These are phyloP conservation scores for Alternaria metachromatica DNA, from an alignment of 2,329 filamentous ascomycete species.

Conservation along the genomic window DNA sequence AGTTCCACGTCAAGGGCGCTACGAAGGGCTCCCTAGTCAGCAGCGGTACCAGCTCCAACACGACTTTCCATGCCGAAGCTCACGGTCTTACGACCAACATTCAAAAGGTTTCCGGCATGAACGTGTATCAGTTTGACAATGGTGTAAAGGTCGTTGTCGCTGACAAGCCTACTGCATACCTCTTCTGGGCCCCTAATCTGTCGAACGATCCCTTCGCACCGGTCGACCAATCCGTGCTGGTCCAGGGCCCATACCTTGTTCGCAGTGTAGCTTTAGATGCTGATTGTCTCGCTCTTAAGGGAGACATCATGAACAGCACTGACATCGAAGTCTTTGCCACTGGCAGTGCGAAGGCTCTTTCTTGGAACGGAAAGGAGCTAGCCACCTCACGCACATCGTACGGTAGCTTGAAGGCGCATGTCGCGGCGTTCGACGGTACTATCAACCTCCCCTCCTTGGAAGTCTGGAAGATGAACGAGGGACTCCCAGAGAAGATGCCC, in stretches of 20 bases:
- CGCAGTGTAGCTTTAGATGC: conserved; percentile 37
- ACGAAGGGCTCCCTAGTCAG: conserved; percentile 49
- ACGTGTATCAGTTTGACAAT: conserved; percentile 47
- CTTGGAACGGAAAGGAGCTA: conserved; percentile 49
- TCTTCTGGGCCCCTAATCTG: conserved; percentile 50
- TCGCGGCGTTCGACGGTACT: conserved; percentile 31
- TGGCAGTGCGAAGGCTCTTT: conserved; percentile 32
- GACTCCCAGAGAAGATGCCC: conserved; percentile 56
- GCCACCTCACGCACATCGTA: conserved; percentile 41
- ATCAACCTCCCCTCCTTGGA: conserved; percentile 51
- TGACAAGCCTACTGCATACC: conserved; percentile 48
- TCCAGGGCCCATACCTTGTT: conserved; percentile 52
- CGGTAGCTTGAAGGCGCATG: conserved; percentile 44
- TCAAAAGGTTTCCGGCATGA: conserved; percentile 40
- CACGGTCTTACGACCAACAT: conserved; percentile 44
- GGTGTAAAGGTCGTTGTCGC: conserved; percentile 46
- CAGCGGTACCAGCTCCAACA: conserved; percentile 51
- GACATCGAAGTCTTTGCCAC: conserved; percentile 49
- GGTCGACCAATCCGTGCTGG: conserved; percentile 49
- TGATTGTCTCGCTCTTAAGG: conserved; percentile 40
- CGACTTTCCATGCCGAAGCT: conserved; percentile 53
- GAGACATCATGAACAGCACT: conserved; percentile 45
- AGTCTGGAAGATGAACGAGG: conserved; percentile 58
- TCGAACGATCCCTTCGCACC: conserved; percentile 49
- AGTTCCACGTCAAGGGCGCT: conserved; percentile 49